phyloP scores from a whole-genome alignment of 2,329 filamentous ascomycete genomes.

The Penicillium sp. region DNA sequence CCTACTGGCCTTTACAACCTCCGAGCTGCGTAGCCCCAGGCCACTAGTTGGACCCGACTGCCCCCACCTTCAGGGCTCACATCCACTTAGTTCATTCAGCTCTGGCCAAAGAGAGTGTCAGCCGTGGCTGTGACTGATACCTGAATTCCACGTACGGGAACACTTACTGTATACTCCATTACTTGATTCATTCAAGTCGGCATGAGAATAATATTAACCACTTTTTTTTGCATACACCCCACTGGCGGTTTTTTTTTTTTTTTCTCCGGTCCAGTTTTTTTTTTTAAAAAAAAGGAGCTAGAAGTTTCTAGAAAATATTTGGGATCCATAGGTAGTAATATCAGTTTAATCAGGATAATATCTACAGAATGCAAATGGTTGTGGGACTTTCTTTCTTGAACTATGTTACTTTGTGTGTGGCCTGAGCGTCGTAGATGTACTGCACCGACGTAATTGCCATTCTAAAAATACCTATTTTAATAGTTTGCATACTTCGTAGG shows the following conservation, averaged over 20 bases:
- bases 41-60: constrained; percentile 1
- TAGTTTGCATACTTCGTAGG: background rate
- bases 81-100: constrained; percentile 24
- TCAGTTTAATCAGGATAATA: background rate
- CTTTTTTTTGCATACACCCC: background rate
- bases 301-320: constrained; percentile 6
- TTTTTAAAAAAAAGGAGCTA: background rate
- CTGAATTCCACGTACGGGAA: constrained; percentile 9
- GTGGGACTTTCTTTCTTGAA: background rate
- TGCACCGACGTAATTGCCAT: background rate
- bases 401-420: constrained; percentile 2
- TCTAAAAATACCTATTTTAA: constrained; percentile 4
- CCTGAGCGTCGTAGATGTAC: background rate
- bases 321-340: background rate
- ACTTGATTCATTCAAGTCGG: background rate
- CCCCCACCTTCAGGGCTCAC: constrained; percentile 29
- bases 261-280: constrained; percentile 1
- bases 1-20: background rate
- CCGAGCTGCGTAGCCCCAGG: constrained; percentile 16
- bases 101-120: constrained; percentile 21
- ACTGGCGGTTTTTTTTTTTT: background rate
- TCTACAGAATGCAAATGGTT: background rate
- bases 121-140: constrained; percentile 18
- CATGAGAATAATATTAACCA: background rate
- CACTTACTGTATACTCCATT: constrained; percentile 10